Percentiles rank a stretch among this genome's conserved stretches.
phyloP scores from a whole-genome alignment of 495 filamentous ascomycete species.

The Neurospora sp. region DNA sequence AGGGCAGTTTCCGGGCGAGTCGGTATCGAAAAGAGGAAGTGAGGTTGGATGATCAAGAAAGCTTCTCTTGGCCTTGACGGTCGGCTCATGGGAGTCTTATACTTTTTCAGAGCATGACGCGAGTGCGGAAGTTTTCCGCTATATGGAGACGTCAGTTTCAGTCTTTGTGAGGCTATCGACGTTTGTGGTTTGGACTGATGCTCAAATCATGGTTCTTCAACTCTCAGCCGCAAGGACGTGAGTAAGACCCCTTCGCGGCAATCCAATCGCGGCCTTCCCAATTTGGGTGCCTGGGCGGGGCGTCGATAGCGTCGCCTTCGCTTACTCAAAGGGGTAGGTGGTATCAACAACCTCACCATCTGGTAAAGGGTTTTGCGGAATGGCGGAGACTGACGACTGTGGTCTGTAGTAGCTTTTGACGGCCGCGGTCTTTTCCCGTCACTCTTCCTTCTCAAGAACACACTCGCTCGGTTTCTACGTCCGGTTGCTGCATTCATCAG shows the following conservation, averaged over 20 bases:
- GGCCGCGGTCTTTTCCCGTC: neutral
- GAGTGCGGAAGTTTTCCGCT: neutral
- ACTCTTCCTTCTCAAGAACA: neutral
- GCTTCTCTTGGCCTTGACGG: neutral
- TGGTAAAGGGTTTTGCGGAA: neutral
- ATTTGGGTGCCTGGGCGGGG: neutral
- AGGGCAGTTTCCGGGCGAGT: neutral
- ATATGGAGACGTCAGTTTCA: no score
- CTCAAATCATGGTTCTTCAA: neutral
- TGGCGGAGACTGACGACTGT: neutral
- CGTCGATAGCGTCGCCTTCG: neutral
- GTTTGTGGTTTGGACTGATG: no score
- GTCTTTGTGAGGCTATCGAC: no score
- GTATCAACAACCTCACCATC: neutral
- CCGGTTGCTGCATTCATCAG: neutral
- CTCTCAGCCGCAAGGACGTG: neutral
- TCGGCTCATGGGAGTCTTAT: neutral
- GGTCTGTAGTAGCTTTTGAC: neutral
- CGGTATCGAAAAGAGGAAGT: neutral
- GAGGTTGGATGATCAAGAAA: neutral
- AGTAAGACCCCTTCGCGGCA: neutral
- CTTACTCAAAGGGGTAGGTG: neutral
- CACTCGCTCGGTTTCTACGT: neutral
- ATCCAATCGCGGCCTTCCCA: neutral
- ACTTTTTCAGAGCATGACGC: neutral